Evolutionary conservation across 129 eudicot species (phyloP), one percentile per base, ranked within the genome.

Genomic region (Tagetes patula): DNA sequence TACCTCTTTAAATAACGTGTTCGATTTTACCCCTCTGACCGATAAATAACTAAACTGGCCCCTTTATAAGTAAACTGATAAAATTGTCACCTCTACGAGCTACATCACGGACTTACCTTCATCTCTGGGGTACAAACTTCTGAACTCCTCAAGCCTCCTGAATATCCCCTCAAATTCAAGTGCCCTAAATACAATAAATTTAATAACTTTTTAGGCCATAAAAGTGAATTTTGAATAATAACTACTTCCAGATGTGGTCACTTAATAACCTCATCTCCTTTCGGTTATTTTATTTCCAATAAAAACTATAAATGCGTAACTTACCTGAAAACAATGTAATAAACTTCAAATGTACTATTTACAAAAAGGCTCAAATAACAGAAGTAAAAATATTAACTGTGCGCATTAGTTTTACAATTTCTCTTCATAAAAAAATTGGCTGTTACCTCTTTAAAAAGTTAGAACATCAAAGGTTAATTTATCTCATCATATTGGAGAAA

Each of bases 111-210:
- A 52, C 79, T 66, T 82, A 91, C 97, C 89, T 94, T 91, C 84
- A 83, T 81, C 74, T 90, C 99, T 46, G 97, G 96, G 65, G 97
- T 95, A 81, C 82, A 75, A 58, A 83, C 59, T 56, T 95, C 99
- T 36, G 96, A 78, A 75, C 85, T 83, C 80, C 81, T 90, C 74
- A 83, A 75, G 79, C 75, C 84, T 75, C 89, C 94, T 63, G 96
- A 82, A 67, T 82, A 91, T 66, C 84, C 83, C 85, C 86, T 82
- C 36, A 83, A 54, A 80, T 82, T 89, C 40, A 72, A 49, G 34
- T 65, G 80, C 69, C 94, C 99, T 90, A 36, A 4, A 61, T 61
- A 12, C 41, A 49, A 42, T 13, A 34, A 61, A 31, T 47, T 8
- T 55, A 41, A 70, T 20, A 59, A 37, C 33, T 38, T 47, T 47